Evolutionary conservation across 2,329 filamentous ascomycete species (phyloP).

Genomic region (Sclerotinia minor): DNA sequence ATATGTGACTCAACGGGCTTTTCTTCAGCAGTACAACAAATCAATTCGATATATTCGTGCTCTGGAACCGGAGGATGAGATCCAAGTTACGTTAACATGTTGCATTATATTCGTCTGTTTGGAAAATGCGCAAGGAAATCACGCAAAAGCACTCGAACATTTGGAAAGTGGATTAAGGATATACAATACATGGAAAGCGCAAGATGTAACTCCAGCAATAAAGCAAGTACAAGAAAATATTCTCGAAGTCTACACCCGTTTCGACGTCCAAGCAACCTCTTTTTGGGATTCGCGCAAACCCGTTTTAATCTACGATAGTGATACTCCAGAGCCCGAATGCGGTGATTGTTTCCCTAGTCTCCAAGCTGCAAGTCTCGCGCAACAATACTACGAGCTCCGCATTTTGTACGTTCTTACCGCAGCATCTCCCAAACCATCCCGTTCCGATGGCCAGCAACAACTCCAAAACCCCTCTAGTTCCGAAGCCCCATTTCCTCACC

Average conservation of each 20-base stretch:
- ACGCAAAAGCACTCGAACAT: constrained; percentile 28
- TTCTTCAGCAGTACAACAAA: constrained; percentile 21
- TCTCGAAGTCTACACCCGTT: constrained; percentile 22
- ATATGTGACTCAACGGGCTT: background rate
- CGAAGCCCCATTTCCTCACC: constrained; percentile 11
- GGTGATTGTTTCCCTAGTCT: constrained; percentile 11
- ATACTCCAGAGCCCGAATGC: background rate
- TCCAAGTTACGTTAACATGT: constrained; percentile 28
- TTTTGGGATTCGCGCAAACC: constrained; percentile 29
- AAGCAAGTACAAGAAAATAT: constrained; percentile 18
- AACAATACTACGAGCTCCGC: constrained; percentile 27
- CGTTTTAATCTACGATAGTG: constrained; percentile 7
- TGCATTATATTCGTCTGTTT: constrained; percentile 32
- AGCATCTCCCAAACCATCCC: constrained; percentile 12
- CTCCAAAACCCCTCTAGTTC: background rate
- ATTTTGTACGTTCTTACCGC: constrained; percentile 29
- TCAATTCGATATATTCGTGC: constrained; percentile 26
- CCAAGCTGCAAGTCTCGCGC: constrained; percentile 20
- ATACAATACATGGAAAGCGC: constrained; percentile 25
- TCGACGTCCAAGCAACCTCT: constrained; percentile 31
- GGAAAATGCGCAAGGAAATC: constrained; percentile 30
- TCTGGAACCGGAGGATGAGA: constrained; percentile 10
- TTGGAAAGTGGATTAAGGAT: constrained; percentile 28
- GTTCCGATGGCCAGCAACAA: no score
- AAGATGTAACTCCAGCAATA: constrained; percentile 16